phyloP scores from a whole-genome alignment of 2,329 filamentous ascomycete species.

The Curvularia spicifera region DNA sequence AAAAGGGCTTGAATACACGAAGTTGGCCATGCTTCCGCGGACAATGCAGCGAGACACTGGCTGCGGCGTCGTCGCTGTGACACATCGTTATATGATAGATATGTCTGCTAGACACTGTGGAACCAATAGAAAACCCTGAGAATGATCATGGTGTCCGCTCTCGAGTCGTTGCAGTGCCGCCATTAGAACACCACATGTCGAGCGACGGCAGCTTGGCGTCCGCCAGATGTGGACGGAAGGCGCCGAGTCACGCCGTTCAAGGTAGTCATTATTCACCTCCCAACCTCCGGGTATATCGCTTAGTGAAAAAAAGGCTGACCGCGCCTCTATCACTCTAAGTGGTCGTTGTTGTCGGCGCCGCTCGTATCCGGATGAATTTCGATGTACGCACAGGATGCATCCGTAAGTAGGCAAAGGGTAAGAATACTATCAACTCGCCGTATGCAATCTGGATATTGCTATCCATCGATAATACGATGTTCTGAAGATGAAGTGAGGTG shows the following conservation, averaged over 20 bases:
- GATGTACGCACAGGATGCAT: slow-evolving; percentile 5
- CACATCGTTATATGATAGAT: slow-evolving; percentile 7
- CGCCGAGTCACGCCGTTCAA: slow-evolving; percentile 4
- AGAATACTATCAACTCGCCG: neutral
- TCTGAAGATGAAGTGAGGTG: slow-evolving; percentile 32
- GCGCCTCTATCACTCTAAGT: neutral
- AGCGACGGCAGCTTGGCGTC: slow-evolving; percentile 4
- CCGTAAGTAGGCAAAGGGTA: slow-evolving; percentile 1
- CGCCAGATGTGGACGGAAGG: neutral
- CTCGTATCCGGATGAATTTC: slow-evolving; percentile 9
- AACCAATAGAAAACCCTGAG: slow-evolving; percentile 11
- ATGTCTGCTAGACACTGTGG: neutral
- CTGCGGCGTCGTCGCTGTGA: slow-evolving; percentile 5
- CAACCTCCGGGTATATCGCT: neutral
- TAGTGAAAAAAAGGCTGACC: neutral
- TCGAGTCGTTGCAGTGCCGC: slow-evolving; percentile 1
- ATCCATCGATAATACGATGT: slow-evolving; percentile 15
- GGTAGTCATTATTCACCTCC: neutral
- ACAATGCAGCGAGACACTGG: neutral
- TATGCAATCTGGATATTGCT: slow-evolving; percentile 1
- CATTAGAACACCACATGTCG: slow-evolving; percentile 8
- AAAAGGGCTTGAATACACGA: neutral
- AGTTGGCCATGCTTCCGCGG: neutral
- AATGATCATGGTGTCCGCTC: neutral
- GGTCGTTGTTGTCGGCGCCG: neutral